Evolutionary conservation across 352 stramenopile genomes (phyloP), one percentile per base, ranked within the genome.

Genomic region (Globisporangium paroecandrum): DNA sequence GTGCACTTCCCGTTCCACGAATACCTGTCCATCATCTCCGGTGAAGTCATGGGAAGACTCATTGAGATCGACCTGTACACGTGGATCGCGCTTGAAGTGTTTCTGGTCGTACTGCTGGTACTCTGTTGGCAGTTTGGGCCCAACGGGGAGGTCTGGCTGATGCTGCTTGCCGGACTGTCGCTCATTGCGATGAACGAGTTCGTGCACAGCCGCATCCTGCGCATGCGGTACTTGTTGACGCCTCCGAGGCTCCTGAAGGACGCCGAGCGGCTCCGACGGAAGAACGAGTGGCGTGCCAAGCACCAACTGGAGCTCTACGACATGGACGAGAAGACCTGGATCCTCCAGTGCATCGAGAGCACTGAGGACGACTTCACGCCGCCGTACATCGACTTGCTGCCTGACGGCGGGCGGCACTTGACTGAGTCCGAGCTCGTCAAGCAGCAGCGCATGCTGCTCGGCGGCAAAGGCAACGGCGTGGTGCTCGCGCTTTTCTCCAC

Each of bases 1-100:
- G 61, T 78, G 7, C 74, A 71, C 32, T 93, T 91, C 71, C 81
- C 84, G 1, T 93, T 93, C 70, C 86, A 93, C 68, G 82, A 91
- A 64, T 93, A 93, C 61, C 75, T 93, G 7, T 81, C 79, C 8
- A 85, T 91, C 66, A 89, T 93, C 61, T 91, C 82, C 3, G 85
- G 85, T 20, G 82, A 90, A 66, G 80, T 89, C 55, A 90, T 93
- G 85, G 81, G 69, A 1, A 65, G 80, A 27, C 72, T 93, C 3
- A 90, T 93, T 47, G 79, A 89, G 69, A 89, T 93, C 65, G 85
- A 93, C 60, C 67, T 83, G 68, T 64, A 78, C 25, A 93, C 85
- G 51, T 93, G 85, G 85, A 22, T 91, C 38, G 79, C 77, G 15
- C 73, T 89, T n/a, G 81, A 80, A 29, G 20, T 86, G 5, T 74